Evolutionary conservation across 768 basidiomycete species (phyloP).

Genomic region (Lepiota venenata): DNA sequence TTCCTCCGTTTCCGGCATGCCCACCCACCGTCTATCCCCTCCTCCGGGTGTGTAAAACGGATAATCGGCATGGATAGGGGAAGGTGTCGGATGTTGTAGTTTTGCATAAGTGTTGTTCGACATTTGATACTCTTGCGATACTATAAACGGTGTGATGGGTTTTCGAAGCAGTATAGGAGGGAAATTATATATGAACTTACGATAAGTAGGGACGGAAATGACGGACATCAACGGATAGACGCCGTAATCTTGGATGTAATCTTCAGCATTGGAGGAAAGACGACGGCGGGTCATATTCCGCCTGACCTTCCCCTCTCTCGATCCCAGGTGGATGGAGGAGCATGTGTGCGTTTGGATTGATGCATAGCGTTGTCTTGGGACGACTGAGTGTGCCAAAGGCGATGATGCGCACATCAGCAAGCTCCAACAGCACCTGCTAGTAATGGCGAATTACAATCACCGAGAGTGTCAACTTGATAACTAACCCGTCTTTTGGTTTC

Average conservation of each 20-base stretch:
- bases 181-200: conserved; percentile 24
- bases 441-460: neutral
- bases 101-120: conserved; percentile 34
- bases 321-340: conserved; percentile 73
- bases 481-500: conserved; percentile 65
- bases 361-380: conserved; percentile 50
- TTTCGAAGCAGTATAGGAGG: neutral
- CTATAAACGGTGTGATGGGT: conserved; percentile 13
- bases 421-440: conserved; percentile 59
- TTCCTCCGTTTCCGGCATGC: conserved; percentile 45
- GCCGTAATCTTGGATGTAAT: conserved; percentile 33
- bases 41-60: conserved; percentile 74
- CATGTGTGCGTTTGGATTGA: conserved; percentile 66
- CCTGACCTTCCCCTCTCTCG: conserved; percentile 22
- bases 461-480: conserved; percentile 11
- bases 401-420: conserved; percentile 70
- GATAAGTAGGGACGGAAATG: conserved; percentile 24
- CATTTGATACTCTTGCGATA: conserved; percentile 27
- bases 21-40: conserved; percentile 61
- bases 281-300: neutral
- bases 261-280: conserved; percentile 4
- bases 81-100: conserved; percentile 56
- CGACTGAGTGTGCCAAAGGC: conserved; percentile 64
- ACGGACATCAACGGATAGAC: conserved; percentile 35
- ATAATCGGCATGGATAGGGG: conserved; percentile 53